Conservation (phyloP, 345 rosid species). For the Eucalyptus globulus region DNA sequence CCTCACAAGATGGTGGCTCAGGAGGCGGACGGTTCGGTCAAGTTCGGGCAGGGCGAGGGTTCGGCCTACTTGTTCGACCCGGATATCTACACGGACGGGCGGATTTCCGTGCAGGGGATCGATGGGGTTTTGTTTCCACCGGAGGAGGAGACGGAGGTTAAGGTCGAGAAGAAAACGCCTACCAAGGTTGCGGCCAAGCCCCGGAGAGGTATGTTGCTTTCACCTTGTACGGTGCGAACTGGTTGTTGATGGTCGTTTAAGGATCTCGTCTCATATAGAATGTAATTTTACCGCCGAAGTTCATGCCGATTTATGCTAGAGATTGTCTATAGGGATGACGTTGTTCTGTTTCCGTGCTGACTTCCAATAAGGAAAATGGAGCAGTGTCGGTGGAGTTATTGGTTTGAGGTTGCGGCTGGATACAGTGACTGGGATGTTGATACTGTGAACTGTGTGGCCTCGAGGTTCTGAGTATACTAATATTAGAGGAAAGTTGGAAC, state of each 20-base stretch:
- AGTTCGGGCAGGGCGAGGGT: conserved; percentile 28
- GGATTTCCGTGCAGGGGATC: conserved; percentile 40
- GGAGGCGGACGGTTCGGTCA: conserved; percentile 51
- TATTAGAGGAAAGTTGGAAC: not conserved
- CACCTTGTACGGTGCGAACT: not conserved
- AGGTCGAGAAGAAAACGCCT: not conserved
- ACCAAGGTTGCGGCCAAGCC: conserved; percentile 14
- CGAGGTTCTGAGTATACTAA: not conserved
- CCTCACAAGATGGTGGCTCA: conserved; percentile 36
- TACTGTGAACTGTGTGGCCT: not conserved
- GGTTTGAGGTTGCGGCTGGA: not conserved
- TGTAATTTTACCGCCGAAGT: not conserved
- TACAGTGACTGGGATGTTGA: not conserved
- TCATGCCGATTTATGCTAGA: not conserved
- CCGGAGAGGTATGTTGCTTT: conserved; percentile 29
- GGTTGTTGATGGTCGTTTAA: not conserved
- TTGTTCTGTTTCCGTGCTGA: not conserved
- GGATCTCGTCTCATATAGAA: not conserved
- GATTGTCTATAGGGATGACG: not conserved
- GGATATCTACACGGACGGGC: conserved; percentile 41
- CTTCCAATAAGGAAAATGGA: not conserved
- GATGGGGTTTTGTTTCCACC: conserved; percentile 35
- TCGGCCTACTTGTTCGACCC: conserved; percentile 40
- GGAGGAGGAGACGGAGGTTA: not conserved
- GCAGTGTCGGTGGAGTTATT: not conserved